Evolutionary conservation across 2,329 filamentous ascomycete genomes (phyloP).

Genomic region (Penicillium sp.): DNA sequence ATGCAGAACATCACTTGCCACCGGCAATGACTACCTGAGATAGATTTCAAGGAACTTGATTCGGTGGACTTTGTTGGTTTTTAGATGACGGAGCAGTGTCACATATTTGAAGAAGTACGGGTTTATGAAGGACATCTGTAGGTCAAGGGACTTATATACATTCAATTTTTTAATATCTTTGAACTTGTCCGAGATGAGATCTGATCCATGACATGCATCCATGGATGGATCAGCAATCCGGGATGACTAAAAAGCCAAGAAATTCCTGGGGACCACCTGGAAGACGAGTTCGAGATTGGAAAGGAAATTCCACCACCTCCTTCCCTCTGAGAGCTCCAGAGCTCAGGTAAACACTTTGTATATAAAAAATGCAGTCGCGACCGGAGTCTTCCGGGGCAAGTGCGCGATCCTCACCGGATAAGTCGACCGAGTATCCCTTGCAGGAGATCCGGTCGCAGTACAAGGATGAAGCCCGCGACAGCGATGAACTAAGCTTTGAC

Average conservation of each 20-base stretch:
- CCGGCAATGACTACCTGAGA: too few relatives aligned
- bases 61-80: too few relatives aligned
- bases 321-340: not conserved
- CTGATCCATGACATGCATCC: not conserved
- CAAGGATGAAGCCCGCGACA: slow-evolving; percentile 9
- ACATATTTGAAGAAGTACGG: too few relatives aligned
- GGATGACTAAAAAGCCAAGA: slow-evolving; percentile 10
- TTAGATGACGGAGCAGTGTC: too few relatives aligned
- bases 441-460: slow-evolving; percentile 2
- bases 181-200: not conserved
- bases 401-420: not conserved
- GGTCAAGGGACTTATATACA: not conserved
- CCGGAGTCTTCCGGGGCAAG: not conserved
- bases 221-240: not conserved
- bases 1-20: too few relatives aligned
- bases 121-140: too few relatives aligned
- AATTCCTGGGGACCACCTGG: not conserved
- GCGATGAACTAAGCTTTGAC: slow-evolving; percentile 14
- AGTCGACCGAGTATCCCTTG: not conserved
- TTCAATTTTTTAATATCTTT: not conserved
- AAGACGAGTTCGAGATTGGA: not conserved
- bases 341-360: not conserved
- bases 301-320: not conserved
- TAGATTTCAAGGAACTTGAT: too few relatives aligned
- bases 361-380: slow-evolving; percentile 10